These are phyloP conservation scores for Phyllosticta citribraziliensis DNA, from an alignment of 2,329 filamentous ascomycete genomes.

Conservation along the genomic window DNA sequence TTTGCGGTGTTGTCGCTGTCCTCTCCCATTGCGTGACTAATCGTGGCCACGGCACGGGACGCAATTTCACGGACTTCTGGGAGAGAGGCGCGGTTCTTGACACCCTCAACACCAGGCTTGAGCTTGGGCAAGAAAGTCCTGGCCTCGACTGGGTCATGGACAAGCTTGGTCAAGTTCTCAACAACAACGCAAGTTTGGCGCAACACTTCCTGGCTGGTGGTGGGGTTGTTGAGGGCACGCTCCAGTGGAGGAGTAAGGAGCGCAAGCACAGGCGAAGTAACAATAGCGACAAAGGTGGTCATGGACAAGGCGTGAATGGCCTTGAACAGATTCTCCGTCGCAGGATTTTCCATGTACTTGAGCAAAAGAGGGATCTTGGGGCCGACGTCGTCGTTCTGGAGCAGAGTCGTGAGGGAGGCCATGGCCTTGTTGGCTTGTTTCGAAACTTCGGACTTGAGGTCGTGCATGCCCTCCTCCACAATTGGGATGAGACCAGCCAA, in stretches of 20 bases:
- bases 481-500: conserved; percentile 82
- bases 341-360: conserved; percentile 92
- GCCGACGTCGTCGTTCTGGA: conserved; percentile 94
- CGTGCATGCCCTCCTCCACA: conserved; percentile 90
- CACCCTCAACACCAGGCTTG: conserved; percentile 82
- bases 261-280: conserved; percentile 90
- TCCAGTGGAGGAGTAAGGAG: conserved; percentile 91
- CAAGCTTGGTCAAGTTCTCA: conserved; percentile 95
- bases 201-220: conserved; percentile 85
- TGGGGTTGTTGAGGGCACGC: conserved; percentile 82
- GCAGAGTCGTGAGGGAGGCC: conserved; percentile 76
- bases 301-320: conserved; percentile 93
- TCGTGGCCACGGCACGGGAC: conserved; percentile 69
- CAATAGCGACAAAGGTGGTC: conserved; percentile 95
- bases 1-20: conserved; percentile 48
- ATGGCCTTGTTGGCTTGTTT: conserved; percentile 91
- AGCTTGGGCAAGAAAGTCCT: conserved; percentile 91
- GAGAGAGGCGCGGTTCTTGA: conserved; percentile 78
- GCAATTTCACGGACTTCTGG: conserved; percentile 92
- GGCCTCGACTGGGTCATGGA: conserved; percentile 91
- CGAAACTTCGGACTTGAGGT: conserved; percentile 73
- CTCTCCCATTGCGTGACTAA: conserved; percentile 84
- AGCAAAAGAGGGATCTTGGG: conserved; percentile 86
- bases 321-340: conserved; percentile 78
- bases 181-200: conserved; percentile 93